Conservation (phyloP, 495 filamentous ascomycete species). For the Jackrogersella minutella region DNA sequence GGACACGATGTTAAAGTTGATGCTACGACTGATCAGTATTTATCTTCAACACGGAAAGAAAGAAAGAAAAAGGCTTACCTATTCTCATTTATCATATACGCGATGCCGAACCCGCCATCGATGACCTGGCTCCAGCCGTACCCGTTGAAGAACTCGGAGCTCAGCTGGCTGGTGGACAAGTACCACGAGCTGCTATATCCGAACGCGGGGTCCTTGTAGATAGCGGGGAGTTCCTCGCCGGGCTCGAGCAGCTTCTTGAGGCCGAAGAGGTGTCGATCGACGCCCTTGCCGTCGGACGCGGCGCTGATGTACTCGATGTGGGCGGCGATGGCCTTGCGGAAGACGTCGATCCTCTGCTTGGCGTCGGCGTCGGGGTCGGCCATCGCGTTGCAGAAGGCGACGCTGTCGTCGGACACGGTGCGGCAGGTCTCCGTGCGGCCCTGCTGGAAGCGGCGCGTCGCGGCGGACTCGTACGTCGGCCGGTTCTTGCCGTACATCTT, state of each 20-base stretch:
- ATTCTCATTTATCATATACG: slow-evolving; percentile 99
- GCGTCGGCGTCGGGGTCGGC: slow-evolving; percentile 66
- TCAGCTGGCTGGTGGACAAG: slow-evolving; percentile 86
- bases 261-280: slow-evolving; percentile 96
- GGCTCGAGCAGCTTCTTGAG: slow-evolving; percentile 88
- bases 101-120: slow-evolving; percentile 94
- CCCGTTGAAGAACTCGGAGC: slow-evolving; percentile 97
- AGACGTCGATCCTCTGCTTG: slow-evolving; percentile 71
- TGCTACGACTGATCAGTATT: slow-evolving; percentile 53
- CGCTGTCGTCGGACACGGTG: slow-evolving; percentile 87
- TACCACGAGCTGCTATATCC: slow-evolving; percentile 88
- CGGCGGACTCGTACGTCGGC: slow-evolving; percentile 97
- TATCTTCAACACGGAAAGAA: slow-evolving; percentile 29
- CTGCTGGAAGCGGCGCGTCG: slow-evolving; percentile 92
- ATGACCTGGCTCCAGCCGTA: slow-evolving; percentile 99
- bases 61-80: slow-evolving; percentile 53
- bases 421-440: slow-evolving; percentile 98
- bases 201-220: slow-evolving; percentile 89
- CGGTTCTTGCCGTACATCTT: slow-evolving; percentile 99
- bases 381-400: slow-evolving; percentile 91
- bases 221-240: slow-evolving; percentile 79
- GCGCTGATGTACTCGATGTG: slow-evolving; percentile 91
- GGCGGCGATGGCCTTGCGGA: slow-evolving; percentile 80
- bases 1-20: slow-evolving; percentile 98
- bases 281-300: slow-evolving; percentile 89